Conservation (phyloP, 257 asterid species). For the Pogostemon cablin region DNA sequence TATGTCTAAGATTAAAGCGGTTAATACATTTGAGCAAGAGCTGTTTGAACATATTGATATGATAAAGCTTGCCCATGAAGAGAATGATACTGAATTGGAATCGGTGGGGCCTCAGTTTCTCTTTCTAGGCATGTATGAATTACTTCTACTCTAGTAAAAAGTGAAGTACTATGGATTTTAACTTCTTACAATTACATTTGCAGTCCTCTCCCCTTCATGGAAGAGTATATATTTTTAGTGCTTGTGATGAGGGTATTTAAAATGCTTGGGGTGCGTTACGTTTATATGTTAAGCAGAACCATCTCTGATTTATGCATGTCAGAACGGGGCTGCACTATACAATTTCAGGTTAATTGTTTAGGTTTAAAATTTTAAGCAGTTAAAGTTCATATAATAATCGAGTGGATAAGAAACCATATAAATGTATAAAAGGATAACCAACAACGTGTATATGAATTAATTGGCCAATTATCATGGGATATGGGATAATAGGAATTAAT, state of each 20-base stretch:
- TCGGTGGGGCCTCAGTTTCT: constrained; percentile 60
- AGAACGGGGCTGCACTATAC: neutral
- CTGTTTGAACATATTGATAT: constrained; percentile 89
- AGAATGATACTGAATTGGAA: constrained; percentile 79
- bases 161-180: constrained; percentile 8
- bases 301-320: constrained; percentile 16
- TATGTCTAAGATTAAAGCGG: constrained; percentile 75
- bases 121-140: constrained; percentile 51
- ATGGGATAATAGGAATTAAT: constrained; percentile 14
- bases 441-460: neutral
- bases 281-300: constrained; percentile 8
- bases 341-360: neutral
- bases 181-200: constrained; percentile 20
- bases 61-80: constrained; percentile 94
- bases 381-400: neutral
- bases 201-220: neutral
- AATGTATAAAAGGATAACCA: constrained; percentile 4
- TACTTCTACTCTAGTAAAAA: constrained; percentile 27
- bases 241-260: constrained; percentile 12
- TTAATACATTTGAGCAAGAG: constrained; percentile 71
- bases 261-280: neutral
- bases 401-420: neutral
- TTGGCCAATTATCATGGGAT: neutral
- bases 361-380: neutral
- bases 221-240: neutral